Evolutionary conservation across 805 yeast genomes (phyloP), one percentile per base, ranked within the genome.

Genomic region (Candida ficus): DNA sequence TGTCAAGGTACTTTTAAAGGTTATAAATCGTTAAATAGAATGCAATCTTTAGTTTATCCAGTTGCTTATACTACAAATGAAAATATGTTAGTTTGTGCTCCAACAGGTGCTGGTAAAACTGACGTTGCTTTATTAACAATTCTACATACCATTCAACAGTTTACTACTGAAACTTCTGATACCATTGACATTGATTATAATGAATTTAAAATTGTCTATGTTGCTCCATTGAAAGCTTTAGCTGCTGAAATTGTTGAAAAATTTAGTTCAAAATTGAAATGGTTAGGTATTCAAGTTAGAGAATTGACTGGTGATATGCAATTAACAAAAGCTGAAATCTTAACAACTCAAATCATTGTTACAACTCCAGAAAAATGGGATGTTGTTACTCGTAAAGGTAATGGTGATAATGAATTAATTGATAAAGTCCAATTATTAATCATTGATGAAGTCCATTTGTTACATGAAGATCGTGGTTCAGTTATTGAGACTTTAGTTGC

Each of bases 331-430:
- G 71, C 82, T 2, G 96, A 89, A 60, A 87, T 89, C 30, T 59
- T 78, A 53, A 75, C 76, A 1, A 90, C 97, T 1, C 96, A 89
- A 58, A 72, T 89, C 30, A 84, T 89, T 47, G 96, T 89, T 3
- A 90, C 96, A 1, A 89, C 97, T 0, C 97, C 97, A 0, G 97
- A 89, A 57, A 89, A 89, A 60, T 89, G 97, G 97, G 97, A 89
- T 64, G 97, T 93, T 3, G 96, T 93, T 2, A 91, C 99, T 0
- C 76, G 98, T 57, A 93, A 93, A 57, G 82, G 90, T 29, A 83
- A 74, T 50, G 97, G 96, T 38, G 97, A 90, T 53, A 78, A 77
- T 37, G 95, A 89, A 50, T 62, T 90, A 35, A 86, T 87, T 3
- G 78, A 84, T 11, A 89, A 88, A 52, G 95, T 93, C 9, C 86